Conservation (phyloP, 768 basidiomycete species). For the Coprinopsis marcescibilis region DNA sequence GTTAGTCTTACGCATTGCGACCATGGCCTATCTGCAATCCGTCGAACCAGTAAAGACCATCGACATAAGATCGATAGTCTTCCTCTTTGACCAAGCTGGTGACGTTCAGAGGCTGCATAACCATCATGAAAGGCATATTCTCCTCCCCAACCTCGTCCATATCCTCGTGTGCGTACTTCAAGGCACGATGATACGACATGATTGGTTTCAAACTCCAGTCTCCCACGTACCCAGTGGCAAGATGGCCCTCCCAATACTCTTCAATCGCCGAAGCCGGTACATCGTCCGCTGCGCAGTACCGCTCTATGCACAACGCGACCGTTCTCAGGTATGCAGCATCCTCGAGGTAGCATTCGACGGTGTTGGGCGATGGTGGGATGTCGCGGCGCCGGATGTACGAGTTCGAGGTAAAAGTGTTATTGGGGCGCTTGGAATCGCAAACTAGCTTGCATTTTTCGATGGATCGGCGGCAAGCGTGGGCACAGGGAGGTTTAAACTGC, state of each 20-base stretch:
- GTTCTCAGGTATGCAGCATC: conserved; percentile 10
- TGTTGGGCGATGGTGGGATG: conserved; percentile 1
- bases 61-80: not conserved
- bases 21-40: conserved; percentile 1
- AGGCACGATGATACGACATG: conserved; percentile 9
- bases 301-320: conserved; percentile 6
- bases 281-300: not conserved
- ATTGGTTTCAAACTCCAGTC: conserved; percentile 5
- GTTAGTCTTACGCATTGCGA: not conserved
- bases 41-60: conserved; percentile 2
- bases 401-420: too few relatives aligned
- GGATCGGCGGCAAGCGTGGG: conserved; percentile 6
- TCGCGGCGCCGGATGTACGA: not conserved
- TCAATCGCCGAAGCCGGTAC: conserved; percentile 5
- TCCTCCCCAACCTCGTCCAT: conserved; percentile 1
- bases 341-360: conserved; percentile 5
- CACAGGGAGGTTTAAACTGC: conserved; percentile 9
- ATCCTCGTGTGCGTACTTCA: conserved; percentile 6
- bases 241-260: conserved; percentile 11
- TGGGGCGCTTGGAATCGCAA: conserved; percentile 2
- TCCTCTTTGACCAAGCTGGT: conserved; percentile 6
- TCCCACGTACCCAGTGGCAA: conserved; percentile 7
- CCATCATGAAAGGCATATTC: conserved; percentile 1
- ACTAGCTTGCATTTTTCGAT: not conserved
- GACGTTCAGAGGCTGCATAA: conserved; percentile 5